Conservation (phyloP, 2,329 filamentous ascomycete genomes). For the Aulographum hederae region DNA sequence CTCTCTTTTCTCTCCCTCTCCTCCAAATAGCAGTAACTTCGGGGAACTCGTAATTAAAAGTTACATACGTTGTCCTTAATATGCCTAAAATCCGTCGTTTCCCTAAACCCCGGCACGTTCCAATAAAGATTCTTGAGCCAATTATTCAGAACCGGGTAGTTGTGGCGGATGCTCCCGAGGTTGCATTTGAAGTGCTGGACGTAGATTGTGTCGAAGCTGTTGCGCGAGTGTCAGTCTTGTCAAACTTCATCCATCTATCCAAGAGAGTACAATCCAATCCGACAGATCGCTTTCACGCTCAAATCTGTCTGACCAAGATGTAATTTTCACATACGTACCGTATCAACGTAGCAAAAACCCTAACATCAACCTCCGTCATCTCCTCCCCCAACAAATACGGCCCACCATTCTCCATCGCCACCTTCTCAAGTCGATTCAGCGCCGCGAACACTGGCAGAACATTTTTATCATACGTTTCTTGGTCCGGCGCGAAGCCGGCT, state of each 20-base stretch:
- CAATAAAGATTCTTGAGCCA: slow-evolving; percentile 43
- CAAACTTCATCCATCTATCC: no score
- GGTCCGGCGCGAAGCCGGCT: slow-evolving; percentile 37
- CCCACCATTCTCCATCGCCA: slow-evolving; percentile 25
- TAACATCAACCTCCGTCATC: slow-evolving; percentile 41
- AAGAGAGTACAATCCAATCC: no score
- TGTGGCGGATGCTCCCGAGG: slow-evolving; percentile 38
- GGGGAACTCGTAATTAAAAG: no score
- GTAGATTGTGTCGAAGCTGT: slow-evolving; percentile 41
- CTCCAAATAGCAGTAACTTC: neutral
- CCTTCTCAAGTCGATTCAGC: slow-evolving; percentile 37
- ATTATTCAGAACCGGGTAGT: slow-evolving; percentile 41
- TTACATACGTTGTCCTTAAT: slow-evolving; percentile 43
- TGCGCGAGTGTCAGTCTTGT: no score
- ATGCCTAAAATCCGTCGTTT: slow-evolving; percentile 45
- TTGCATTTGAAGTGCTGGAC: slow-evolving; percentile 52
- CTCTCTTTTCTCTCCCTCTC: neutral
- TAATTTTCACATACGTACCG: no score
- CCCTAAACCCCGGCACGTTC: slow-evolving; percentile 33
- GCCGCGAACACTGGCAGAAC: slow-evolving; percentile 38
- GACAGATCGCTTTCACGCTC: no score
- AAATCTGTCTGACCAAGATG: no score
- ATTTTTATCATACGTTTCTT: slow-evolving; percentile 36
- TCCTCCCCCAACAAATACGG: slow-evolving; percentile 37
- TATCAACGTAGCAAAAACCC: slow-evolving; percentile 38